Evolutionary conservation across 169 alveolate genomes (phyloP).

Genomic region (Plasmodium billcollinsi): DNA sequence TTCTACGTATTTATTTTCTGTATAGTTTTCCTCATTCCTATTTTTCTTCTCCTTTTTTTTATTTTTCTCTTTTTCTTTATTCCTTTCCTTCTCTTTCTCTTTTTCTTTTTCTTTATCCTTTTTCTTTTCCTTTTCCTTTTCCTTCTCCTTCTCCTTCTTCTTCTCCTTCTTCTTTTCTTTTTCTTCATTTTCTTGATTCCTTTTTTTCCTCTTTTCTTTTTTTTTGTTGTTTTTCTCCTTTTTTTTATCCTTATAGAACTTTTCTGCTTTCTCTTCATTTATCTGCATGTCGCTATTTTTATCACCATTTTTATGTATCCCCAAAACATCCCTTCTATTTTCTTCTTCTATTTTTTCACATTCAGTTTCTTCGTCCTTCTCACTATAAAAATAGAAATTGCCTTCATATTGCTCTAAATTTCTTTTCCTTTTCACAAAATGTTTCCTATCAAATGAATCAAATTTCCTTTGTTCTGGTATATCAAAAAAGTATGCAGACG

Average conservation of each 20-base stretch:
- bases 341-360: slow-evolving; percentile 9
- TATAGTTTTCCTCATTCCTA: background rate
- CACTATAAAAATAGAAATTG: slow-evolving; percentile 11
- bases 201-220: slow-evolving; percentile 1
- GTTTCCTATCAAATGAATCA: slow-evolving; percentile 26
- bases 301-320: background rate
- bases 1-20: background rate
- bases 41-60: background rate
- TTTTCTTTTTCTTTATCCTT: background rate
- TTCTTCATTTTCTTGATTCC: background rate
- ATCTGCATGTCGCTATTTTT: slow-evolving; percentile 1
- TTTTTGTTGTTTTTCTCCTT: background rate
- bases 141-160: background rate
- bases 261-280: background rate
- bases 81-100: background rate
- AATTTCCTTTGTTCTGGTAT: slow-evolving; percentile 15
- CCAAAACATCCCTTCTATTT: background rate
- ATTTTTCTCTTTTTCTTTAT: background rate
- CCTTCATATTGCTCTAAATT: slow-evolving; percentile 45
- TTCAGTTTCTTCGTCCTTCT: slow-evolving; percentile 4
- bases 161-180: background rate
- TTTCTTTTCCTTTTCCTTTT: background rate
- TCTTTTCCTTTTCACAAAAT: slow-evolving; percentile 18
- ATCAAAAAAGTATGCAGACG: slow-evolving; percentile 73
- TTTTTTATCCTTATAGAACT: background rate